Conservation (phyloP, 2,329 filamentous ascomycete genomes). For the Ophiostoma quercus region DNA sequence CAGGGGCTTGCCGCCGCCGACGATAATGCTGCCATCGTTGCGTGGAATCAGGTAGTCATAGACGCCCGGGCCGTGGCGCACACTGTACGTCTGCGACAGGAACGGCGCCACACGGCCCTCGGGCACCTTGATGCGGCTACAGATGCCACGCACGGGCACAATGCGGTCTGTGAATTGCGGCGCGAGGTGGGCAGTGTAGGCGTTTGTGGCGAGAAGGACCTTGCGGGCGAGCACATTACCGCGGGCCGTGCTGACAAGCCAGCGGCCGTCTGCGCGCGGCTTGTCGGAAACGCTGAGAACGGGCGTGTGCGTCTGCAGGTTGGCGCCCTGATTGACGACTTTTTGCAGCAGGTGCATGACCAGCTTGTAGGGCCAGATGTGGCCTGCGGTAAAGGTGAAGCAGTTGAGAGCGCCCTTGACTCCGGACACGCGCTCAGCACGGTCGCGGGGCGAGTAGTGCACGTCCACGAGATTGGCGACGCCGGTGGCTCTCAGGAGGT, state of each 20-base stretch:
- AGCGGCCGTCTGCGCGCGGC: neutral
- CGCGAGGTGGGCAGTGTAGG: neutral
- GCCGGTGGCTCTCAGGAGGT: neutral
- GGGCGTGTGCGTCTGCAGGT: neutral
- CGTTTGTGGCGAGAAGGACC: neutral
- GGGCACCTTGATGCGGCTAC: neutral
- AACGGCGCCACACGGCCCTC: neutral
- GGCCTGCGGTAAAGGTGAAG: neutral
- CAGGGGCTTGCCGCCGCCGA: neutral
- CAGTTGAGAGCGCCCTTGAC: neutral
- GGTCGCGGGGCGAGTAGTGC: neutral
- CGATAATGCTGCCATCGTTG: conserved; percentile 10
- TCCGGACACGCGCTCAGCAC: neutral
- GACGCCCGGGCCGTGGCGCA: neutral
- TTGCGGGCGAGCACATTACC: neutral
- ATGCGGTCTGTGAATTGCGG: neutral
- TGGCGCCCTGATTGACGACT: neutral
- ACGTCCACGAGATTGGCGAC: neutral
- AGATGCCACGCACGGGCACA: conserved; percentile 7
- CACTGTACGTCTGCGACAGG: neutral
- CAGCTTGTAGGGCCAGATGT: neutral
- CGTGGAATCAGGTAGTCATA: conserved; percentile 12
- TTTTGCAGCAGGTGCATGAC: neutral
- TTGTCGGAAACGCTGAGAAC: neutral
- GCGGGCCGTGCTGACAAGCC: neutral